Conservation (phyloP, 371 early-diverging fungal species). For the Dipsacomyces acuminosporus region DNA sequence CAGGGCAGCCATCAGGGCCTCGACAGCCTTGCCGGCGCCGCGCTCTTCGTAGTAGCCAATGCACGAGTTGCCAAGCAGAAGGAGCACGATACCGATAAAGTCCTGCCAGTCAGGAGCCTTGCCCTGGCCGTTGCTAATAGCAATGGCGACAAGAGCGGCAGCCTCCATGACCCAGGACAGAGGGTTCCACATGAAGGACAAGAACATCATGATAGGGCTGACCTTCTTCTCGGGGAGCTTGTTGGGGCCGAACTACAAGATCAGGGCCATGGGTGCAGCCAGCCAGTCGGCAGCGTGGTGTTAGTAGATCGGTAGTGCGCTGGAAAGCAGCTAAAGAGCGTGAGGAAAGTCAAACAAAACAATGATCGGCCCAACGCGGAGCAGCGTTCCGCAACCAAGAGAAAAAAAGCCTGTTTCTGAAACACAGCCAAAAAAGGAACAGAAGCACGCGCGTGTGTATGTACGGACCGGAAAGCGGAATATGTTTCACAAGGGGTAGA, state of each 20-base stretch:
- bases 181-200: constrained; percentile 80
- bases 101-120: constrained; percentile 73
- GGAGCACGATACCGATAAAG: constrained; percentile 73
- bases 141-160: constrained; percentile 69
- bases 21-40: constrained; percentile 69
- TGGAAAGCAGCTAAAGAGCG: too few species aligned
- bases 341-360: too few species aligned
- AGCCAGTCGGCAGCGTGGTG: too few species aligned
- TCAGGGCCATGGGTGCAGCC: too few species aligned
- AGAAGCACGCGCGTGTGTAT: too few species aligned
- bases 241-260: constrained; percentile 59
- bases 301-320: too few species aligned
- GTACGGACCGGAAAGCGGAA: too few species aligned
- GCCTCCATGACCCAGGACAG: constrained; percentile 77
- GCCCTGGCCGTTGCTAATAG: constrained; percentile 61
- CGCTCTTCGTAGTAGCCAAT: constrained; percentile 85
- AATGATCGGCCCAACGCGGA: too few species aligned
- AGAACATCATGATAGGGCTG: constrained; percentile 75
- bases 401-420: too few species aligned
- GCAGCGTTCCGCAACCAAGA: too few species aligned
- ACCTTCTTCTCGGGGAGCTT: constrained; percentile 67
- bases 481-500: too few species aligned
- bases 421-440: too few species aligned
- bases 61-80: constrained; percentile 74
- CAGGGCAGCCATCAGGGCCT: constrained; percentile 67